Percentiles rank a stretch among this genome's conserved stretches.
Evolutionary conservation across 2,329 filamentous ascomycete genomes (phyloP).

Genomic region (Cadophora malorum): DNA sequence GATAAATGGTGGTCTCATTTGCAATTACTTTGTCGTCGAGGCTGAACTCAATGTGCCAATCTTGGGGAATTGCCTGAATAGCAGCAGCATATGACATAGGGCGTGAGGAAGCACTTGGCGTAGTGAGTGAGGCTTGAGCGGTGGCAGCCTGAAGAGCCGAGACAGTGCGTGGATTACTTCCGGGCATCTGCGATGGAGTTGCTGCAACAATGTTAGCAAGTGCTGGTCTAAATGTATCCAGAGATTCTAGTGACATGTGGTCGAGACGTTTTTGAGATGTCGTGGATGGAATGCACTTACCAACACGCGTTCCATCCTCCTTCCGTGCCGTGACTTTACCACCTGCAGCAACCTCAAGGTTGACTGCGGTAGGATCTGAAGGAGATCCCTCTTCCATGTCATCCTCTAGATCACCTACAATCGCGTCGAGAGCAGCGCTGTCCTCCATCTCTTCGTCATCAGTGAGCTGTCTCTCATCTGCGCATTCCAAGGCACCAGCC

Average conservation of each 20-base stretch:
- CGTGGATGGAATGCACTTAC: not conserved
- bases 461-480: slow-evolving; percentile 85
- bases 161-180: slow-evolving; percentile 51
- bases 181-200: slow-evolving; percentile 73
- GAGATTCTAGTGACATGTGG: not conserved
- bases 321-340: slow-evolving; percentile 91
- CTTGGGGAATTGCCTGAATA: slow-evolving; percentile 79
- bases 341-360: slow-evolving; percentile 84
- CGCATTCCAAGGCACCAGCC: slow-evolving; percentile 83
- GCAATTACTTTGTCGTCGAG: slow-evolving; percentile 83
- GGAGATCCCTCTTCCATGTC: slow-evolving; percentile 76
- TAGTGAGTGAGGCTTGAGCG: slow-evolving; percentile 46
- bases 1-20: slow-evolving; percentile 94
- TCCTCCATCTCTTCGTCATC: slow-evolving; percentile 75
- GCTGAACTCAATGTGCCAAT: slow-evolving; percentile 98
- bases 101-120: slow-evolving; percentile 61
- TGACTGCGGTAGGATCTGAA: slow-evolving; percentile 87
- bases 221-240: not conserved
- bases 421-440: slow-evolving; percentile 74
- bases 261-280: not conserved
- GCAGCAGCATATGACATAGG: slow-evolving; percentile 85
- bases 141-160: slow-evolving; percentile 47
- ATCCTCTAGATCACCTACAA: slow-evolving; percentile 90
- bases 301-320: slow-evolving; percentile 85
- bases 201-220: slow-evolving; percentile 47